phyloP scores from a whole-genome alignment of 2,329 filamentous ascomycete species.

The Neofusicoccum sp. region DNA sequence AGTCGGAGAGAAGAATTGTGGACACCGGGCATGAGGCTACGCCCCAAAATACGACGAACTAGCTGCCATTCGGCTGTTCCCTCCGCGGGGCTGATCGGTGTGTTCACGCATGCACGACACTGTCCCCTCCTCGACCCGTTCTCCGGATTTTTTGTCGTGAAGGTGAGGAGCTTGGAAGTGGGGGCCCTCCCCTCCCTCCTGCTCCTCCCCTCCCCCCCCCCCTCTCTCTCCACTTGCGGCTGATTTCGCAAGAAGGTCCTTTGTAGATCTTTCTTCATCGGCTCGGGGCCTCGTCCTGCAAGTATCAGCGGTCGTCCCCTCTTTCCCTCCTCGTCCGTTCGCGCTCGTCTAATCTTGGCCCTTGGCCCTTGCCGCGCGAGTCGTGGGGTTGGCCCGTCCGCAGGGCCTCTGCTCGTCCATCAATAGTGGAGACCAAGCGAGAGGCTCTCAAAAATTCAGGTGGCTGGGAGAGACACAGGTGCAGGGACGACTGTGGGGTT shows the following conservation, averaged over 20 bases:
- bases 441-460: slow-evolving; percentile 12
- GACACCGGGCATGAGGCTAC: no score
- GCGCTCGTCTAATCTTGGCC: neutral
- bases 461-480: slow-evolving; percentile 1
- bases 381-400: neutral
- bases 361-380: neutral
- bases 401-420: neutral
- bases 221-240: slow-evolving; percentile 3
- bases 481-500: neutral
- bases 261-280: slow-evolving; percentile 9
- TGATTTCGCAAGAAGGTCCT: neutral
- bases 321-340: no score
- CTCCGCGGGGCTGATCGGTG: no score
- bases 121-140: neutral
- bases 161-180: no score
- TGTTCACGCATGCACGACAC: no score
- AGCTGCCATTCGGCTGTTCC: no score
- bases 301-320: no score
- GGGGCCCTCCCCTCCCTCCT: no score
- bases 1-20: no score
- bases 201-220: no score
- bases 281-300: no score
- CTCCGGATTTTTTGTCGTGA: slow-evolving; percentile 1
- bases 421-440: slow-evolving; percentile 1
- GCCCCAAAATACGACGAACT: no score